Base-by-base conservation (phyloP, 2,329 filamentous ascomycete species). In the Colletotrichum tropicale region DNA sequence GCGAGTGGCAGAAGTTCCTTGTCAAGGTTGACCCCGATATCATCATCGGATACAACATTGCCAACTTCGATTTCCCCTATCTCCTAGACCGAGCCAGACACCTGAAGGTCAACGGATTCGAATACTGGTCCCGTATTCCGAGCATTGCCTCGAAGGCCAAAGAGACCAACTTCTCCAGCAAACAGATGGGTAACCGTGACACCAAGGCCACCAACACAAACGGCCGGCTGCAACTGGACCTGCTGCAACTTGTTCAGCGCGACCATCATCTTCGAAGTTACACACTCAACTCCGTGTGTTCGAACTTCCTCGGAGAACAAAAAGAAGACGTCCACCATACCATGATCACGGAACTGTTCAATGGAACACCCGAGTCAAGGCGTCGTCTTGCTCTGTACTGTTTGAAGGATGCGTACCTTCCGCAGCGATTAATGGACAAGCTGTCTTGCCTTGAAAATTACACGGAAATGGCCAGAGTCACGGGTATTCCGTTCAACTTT, bases 401-500 rank as follows among this genome's bases (percentile, higher is more conserved):
- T 86, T 86, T 99, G 78, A 99, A 99, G 85, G 98, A 99, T 87
- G 97, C 97, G 0, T 99, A 98, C 81, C 89, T 99, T 5, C 97
- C 97, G 2, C 96, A 98, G 82, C 89, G 98, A 75, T 86, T 99
- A 67, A 96, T 99, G 93, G 97, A 99, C 82, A 99, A 99, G 84
- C 89, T 99, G 30, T 98, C 98, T 82, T 98, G 97, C 85, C 89
- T 99, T n/a, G 94, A 98, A 85, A 99, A 99, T 83, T 98, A 98
- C 82, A 98, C 97, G 0, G 97, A 99, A 86, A 99, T 99, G 97
- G 96, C 97, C 74, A 97, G 97, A 91, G 97, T 99, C 85, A 99
- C 98, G 30, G 97, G 97, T 80, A 96, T 99, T 6, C 97, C 97
- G 0, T 99, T 99, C 88, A 98, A 98, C 82, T 98, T 94, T 82